A percentile compares a stretch with the other conserved stretches of the same genome.
These are phyloP conservation scores for Penicillium sp. DNA, from an alignment of 2,329 filamentous ascomycete species.

Conservation along the genomic window DNA sequence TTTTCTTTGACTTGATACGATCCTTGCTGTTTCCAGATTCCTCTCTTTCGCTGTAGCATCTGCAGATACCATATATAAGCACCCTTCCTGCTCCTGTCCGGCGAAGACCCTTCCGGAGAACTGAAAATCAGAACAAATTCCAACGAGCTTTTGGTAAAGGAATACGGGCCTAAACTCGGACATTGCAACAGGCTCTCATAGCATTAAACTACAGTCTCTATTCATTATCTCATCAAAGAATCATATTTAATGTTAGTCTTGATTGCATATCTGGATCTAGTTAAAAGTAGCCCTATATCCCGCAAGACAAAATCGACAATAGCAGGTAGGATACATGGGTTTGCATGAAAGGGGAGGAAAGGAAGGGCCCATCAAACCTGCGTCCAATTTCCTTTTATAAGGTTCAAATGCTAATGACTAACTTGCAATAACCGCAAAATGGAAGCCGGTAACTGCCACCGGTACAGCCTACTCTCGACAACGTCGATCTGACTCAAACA, in stretches of 20 bases:
- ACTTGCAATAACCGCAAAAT: not conserved
- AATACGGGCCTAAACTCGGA: too few species aligned
- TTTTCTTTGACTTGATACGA: too few species aligned
- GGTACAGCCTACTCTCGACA: conserved; percentile 14
- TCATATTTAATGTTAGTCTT: not conserved
- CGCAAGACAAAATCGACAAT: not conserved
- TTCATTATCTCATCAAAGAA: not conserved
- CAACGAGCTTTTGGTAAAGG: too few species aligned
- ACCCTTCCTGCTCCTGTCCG: too few species aligned
- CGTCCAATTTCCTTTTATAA: not conserved
- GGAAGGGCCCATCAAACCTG: not conserved
- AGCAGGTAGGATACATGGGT: not conserved
- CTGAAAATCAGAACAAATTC: too few species aligned
- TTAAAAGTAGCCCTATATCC: not conserved
- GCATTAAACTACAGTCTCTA: not conserved
- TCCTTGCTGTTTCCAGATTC: too few species aligned
- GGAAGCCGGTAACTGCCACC: not conserved
- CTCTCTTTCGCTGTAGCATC: too few species aligned
- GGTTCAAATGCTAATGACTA: not conserved
- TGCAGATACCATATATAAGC: too few species aligned
- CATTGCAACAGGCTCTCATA: not conserved
- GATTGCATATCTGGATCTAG: not conserved
- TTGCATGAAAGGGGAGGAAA: not conserved
- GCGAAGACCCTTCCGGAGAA: too few species aligned
- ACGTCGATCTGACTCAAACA: conserved; percentile 37